Base-by-base conservation (phyloP, 257 asterid species). In the Coffea eugenioides region DNA sequence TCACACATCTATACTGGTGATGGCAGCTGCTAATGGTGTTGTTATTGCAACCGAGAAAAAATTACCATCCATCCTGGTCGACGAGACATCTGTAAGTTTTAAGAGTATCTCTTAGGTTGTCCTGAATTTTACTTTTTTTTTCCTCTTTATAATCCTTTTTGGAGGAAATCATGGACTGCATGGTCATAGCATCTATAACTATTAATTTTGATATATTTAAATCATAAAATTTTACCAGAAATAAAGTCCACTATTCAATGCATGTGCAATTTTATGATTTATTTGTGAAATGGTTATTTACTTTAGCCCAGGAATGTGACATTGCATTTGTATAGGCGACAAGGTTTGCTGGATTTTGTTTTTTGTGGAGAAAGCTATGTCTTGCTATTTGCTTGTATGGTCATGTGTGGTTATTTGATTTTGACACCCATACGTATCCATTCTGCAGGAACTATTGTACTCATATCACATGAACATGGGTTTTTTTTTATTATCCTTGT, bases 21-120 rank as follows among this genome's bases (percentile, higher is more conserved):
- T 82, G 90, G 89, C 96, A 93, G 98, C 98, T 88, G 93, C 99
- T 78, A 96, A 96, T 91, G 99, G 99, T 21, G 99, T 96, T 79
- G 98, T 96, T 77, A 94, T 96, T 86, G 98, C 99, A 49, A 94
- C 99, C 8, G 99, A 95, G 90, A 96, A 96, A 92, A 96, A 93
- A 83, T 77, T 96, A 52, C 99, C 99, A 13, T 96, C 99, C 23
- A 96, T 96, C 78, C 88, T 96, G 91, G 99, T 96, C 83, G 99
- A 96, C 81, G 99, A 96, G 80, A 82, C 97, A 48, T 96, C 99
- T 75, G 99, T 94, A 83, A 90, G 99, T 90, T 71, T 70, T 8
- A 14, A 0, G 68, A 68, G 21, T 2, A 39, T 39, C 31, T 25
- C 48, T n/a, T 39, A 45, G 45, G 52, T 6, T 34, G 43, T 52